Conservation (phyloP, 2,329 filamentous ascomycete species). For the Fusarium phyllophilum region DNA sequence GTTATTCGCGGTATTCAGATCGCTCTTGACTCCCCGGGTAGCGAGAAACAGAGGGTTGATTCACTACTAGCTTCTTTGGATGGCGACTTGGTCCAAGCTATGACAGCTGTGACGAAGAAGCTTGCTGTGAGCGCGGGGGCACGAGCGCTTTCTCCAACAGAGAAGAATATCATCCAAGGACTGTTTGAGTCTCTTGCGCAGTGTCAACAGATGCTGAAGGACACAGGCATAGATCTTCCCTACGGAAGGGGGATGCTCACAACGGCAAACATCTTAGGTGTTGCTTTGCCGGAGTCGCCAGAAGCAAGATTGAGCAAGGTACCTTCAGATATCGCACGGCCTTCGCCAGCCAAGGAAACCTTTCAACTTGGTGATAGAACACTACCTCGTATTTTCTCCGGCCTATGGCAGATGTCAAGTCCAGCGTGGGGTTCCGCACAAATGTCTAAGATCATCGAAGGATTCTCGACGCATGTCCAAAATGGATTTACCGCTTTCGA, state of each 20-base stretch:
- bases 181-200: not conserved
- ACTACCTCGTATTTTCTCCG: not conserved
- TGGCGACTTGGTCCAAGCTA: not conserved
- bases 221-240: not conserved
- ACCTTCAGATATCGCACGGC: accelerated
- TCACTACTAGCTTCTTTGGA: not conserved
- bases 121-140: not conserved
- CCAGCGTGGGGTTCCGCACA: not conserved
- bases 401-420: slow-evolving; percentile 1
- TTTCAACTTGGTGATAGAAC: not conserved
- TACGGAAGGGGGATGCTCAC: not conserved
- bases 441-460: not conserved
- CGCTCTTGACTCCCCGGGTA: not conserved
- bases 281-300: not conserved
- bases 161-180: not conserved
- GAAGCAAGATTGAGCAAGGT: not conserved
- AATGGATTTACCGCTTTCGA: not conserved
- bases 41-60: accelerated
- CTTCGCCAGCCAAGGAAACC: not conserved
- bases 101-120: not conserved
- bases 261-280: not conserved
- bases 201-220: not conserved
- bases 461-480: not conserved
- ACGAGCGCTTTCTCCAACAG: not conserved
- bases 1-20: not conserved